These are phyloP conservation scores for Epithele typhae DNA, from an alignment of 768 basidiomycete species.

Conservation along the genomic window DNA sequence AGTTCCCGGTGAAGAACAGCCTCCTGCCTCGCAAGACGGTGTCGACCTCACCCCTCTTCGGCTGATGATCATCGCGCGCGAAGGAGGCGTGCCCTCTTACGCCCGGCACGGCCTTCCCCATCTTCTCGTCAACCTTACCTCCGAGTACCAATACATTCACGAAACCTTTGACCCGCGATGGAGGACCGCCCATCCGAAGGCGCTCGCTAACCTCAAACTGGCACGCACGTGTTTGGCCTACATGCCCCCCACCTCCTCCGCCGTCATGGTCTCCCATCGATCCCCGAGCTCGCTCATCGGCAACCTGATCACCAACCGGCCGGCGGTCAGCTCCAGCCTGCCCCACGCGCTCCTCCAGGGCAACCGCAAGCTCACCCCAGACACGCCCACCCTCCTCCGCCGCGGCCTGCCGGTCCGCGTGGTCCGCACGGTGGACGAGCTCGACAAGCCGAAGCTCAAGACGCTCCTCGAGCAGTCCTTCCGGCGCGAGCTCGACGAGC, in stretches of 20 bases:
- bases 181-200: conserved; percentile 74
- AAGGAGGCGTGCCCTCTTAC: conserved; percentile 97
- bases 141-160: conserved; percentile 81
- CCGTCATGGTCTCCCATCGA: conserved; percentile 95
- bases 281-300: conserved; percentile 93
- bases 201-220: conserved; percentile 80
- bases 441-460: conserved; percentile 75
- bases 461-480: conserved; percentile 88
- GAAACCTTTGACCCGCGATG: conserved; percentile 80
- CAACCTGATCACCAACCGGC: conserved; percentile 97
- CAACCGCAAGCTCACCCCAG: conserved; percentile 77
- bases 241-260: conserved; percentile 93
- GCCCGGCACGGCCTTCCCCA: conserved; percentile 94
- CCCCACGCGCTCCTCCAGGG: conserved; percentile 91
- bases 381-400: conserved; percentile 91
- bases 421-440: conserved; percentile 58
- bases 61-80: conserved; percentile 95
- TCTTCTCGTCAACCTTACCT: conserved; percentile 88
- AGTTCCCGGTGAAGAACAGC: conserved; percentile 29
- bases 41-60: conserved; percentile 90
- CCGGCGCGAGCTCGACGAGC: conserved; percentile 61
- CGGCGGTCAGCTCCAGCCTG: conserved; percentile 90
- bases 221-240: conserved; percentile 83
- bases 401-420: conserved; percentile 86
- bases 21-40: conserved; percentile 42